Evolutionary conservation across 371 early-diverging fungal genomes (phyloP), one percentile per base, ranked within the genome.

Genomic region (Sporodiniella umbellata): DNA sequence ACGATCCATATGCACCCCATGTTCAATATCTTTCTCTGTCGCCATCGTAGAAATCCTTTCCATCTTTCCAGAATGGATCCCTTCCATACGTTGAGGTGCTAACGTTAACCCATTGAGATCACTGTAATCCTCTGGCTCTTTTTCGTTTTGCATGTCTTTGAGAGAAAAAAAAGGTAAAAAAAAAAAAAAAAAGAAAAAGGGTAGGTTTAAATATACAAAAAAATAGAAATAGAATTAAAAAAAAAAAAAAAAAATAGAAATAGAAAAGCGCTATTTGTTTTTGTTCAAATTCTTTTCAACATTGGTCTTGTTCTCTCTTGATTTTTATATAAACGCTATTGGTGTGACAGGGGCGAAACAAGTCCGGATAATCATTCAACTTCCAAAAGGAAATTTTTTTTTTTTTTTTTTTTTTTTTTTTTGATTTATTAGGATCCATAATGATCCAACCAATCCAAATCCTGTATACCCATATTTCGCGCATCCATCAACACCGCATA

Each of bases 21-120:
- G 28, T 5, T 58, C 58, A 17, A 30, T 18, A 43, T 58, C 58
- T 23, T 52, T 42, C 38, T 58, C 58, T 23, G 58, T 58, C 19
- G 37, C 38, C 22, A 24, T 35, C 19, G 52, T 43, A 14, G 26
- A 24, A 15, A 53, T 24, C 18, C 44, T 58, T 43, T 43, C 58
- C 8, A 58, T 33, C 26, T 33, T 19, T 28, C 10, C 30, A 28
- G 10, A 28, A 28, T 45, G 24, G 11, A 45, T 45, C 15, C 46
- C 37, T n/a, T n/a, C n/a, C n/a, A n/a, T n/a, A n/a, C n/a, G n/a
- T n/a, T n/a, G n/a, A 21, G 58, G 48, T 15, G 52, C 51, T 24
- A 58, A 23, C 19, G 58, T 58, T 28, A 58, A 28, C 22, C 38
- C 58, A 11, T 58, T 58, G 17, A 28, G n/a, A 19, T 58, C 58